Evolutionary conservation across 495 filamentous ascomycete species (phyloP), one percentile per base, ranked within the genome.

Genomic region (Tuber microsphaerosporum): DNA sequence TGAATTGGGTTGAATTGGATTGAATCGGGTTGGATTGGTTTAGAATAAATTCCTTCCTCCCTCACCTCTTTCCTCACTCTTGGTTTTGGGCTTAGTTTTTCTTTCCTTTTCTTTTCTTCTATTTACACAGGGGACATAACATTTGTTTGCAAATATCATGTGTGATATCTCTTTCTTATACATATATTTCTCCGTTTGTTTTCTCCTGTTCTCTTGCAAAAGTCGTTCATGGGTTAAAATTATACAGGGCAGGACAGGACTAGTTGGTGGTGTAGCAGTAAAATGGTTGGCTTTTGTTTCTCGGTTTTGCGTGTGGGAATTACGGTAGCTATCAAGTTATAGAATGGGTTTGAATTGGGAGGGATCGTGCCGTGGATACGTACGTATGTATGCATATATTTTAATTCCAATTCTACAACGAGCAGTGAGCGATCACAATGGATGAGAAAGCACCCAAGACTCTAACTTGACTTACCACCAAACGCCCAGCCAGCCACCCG

Each of bases 1-100:
- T 81, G 74, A 75, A 73, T 56, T 56, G 48, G 48, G 26, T 56
- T 9, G 20, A 9, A n/a, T 9, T 7, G 48, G 48, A n/a, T 56
- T 56, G 48, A 2, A 56, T 41, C 4, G 46, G 8, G 19, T n/a
- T 7, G 48, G 48, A 56, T 56, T 56, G 70, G 70, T 71, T 71
- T 41, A 41, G 39, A 71, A 71, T 6, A 71, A 22, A 43, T 31
- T 20, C 70, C 39, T 31, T 20, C 70, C 39, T 26, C 16, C 43
- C 70, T 41, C 71, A 31, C 17, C 51, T 20, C 71, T 22, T 73
- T 73, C 42, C 41, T 71, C 31, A 14, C 22, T 19, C 51, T 22
- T 61, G 10, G 19, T 68, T 37, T 73, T 34, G n/a, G 44, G 16
- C 2, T 73, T 69, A 1, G 1, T 34, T 48, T 73, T 61, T 31